Evolutionary conservation across 2,329 filamentous ascomycete species (phyloP).

Genomic region (Geosmithia putterillii): DNA sequence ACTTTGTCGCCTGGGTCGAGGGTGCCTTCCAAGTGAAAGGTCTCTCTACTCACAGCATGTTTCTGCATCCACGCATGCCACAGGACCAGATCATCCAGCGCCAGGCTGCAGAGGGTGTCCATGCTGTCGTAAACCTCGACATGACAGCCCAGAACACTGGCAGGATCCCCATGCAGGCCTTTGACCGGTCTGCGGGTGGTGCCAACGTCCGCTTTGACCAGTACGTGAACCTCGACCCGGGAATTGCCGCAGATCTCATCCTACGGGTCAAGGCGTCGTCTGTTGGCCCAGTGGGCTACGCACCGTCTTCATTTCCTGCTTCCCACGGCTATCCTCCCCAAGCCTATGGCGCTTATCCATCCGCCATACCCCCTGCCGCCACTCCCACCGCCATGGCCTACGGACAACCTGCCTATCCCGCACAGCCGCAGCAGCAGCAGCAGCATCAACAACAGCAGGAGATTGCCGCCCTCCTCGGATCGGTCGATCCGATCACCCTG

Average conservation of each 20-base stretch:
- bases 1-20: constrained; percentile 77
- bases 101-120: constrained; percentile 80
- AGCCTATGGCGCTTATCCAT: constrained; percentile 17
- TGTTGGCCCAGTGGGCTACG: constrained; percentile 17
- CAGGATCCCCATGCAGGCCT: constrained; percentile 73
- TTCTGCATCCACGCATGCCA: constrained; percentile 63
- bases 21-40: constrained; percentile 58
- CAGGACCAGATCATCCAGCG: constrained; percentile 70
- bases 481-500: constrained; percentile 56
- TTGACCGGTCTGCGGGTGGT: constrained; percentile 64
- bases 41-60: constrained; percentile 67
- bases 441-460: constrained; percentile 25
- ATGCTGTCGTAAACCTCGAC: constrained; percentile 70
- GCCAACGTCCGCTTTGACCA: constrained; percentile 75
- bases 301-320: constrained; percentile 12
- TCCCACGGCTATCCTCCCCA: constrained; percentile 14
- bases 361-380: constrained; percentile 3
- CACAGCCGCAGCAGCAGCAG: constrained; percentile 19
- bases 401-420: constrained; percentile 15
- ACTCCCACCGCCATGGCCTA: constrained; percentile 5
- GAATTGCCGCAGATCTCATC: constrained; percentile 70
- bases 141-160: constrained; percentile 54
- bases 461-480: constrained; percentile 52
- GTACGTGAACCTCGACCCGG: constrained; percentile 71
- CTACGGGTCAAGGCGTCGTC: constrained; percentile 48